Evolutionary conservation across 176 grass and related monocot genomes (phyloP).

Genomic region (Oryza punctata): DNA sequence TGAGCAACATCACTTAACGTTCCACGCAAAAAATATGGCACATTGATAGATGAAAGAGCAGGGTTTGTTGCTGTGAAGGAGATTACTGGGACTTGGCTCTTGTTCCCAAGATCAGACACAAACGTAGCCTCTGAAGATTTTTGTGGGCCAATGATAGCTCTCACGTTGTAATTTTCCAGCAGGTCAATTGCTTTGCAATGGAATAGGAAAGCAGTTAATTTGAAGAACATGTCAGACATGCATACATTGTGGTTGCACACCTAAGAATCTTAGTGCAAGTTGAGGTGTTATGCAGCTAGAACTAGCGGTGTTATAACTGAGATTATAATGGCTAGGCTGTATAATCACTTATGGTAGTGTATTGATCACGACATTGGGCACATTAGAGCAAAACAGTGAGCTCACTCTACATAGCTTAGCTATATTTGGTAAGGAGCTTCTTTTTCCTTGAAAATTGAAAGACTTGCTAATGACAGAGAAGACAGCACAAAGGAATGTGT

Average conservation of each 20-base stretch:
- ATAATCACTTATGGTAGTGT: conserved; percentile 16
- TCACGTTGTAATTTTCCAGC: conserved; percentile 42
- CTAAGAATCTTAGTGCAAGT: conserved; percentile 1
- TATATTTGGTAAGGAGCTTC: not conserved
- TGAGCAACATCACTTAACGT: conserved; percentile 50
- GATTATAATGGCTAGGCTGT: not conserved
- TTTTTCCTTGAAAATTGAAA: not conserved
- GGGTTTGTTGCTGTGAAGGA: conserved; percentile 68
- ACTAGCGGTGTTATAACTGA: not conserved
- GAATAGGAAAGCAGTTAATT: not conserved
- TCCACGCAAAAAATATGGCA: conserved; percentile 56
- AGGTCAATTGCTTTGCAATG: conserved; percentile 47
- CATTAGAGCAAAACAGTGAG: not conserved
- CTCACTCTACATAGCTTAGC: not conserved
- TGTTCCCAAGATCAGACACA: conserved; percentile 52
- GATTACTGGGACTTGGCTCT: conserved; percentile 50
- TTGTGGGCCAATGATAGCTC: conserved; percentile 55
- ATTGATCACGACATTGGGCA: not conserved
- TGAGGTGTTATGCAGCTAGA: not conserved
- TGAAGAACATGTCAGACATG: not conserved
- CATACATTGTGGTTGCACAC: conserved; percentile 3
- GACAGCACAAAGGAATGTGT: not conserved
- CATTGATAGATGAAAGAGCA: conserved; percentile 2
- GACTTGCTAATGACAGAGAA: not conserved
- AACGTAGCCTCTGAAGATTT: conserved; percentile 53